Conservation (phyloP, 139 green algal genomes). For the Desmodesmus armatus region DNA sequence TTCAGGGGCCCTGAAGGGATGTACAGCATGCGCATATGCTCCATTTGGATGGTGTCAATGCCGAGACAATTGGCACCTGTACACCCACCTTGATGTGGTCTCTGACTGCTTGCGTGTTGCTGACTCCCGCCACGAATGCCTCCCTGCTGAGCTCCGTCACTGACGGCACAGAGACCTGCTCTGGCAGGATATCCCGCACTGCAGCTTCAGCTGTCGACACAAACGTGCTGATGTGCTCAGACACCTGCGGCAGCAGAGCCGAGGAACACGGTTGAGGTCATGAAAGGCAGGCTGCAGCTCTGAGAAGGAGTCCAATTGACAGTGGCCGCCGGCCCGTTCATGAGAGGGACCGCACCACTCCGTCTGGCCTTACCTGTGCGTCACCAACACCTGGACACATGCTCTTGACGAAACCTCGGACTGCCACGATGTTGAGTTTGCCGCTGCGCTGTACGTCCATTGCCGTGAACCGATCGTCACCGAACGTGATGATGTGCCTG, state of each 20-base stretch:
- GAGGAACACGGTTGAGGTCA: background rate
- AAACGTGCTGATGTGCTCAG: slow-evolving; percentile 40
- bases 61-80: too few relatives aligned
- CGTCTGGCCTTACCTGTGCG: background rate
- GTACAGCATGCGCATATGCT: too few relatives aligned
- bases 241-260: slow-evolving; percentile 6
- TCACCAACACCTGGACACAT: slow-evolving; percentile 33
- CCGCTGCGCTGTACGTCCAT: slow-evolving; percentile 47
- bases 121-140: slow-evolving; percentile 30
- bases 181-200: slow-evolving; percentile 20
- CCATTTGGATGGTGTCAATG: too few relatives aligned
- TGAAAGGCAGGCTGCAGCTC: background rate
- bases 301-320: too few relatives aligned
- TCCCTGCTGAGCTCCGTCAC: slow-evolving; percentile 30
- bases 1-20: too few relatives aligned
- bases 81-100: slow-evolving; percentile 64
- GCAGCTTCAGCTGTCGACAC: slow-evolving; percentile 44
- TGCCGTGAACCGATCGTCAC: slow-evolving; percentile 46
- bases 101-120: slow-evolving; percentile 28
- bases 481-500: slow-evolving; percentile 47
- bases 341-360: background rate
- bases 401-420: slow-evolving; percentile 43
- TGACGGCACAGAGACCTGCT: slow-evolving; percentile 22
- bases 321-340: background rate
- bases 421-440: slow-evolving; percentile 2